Conservation (phyloP, 2,329 filamentous ascomycete species). For the Sphaceloma murrayae region DNA sequence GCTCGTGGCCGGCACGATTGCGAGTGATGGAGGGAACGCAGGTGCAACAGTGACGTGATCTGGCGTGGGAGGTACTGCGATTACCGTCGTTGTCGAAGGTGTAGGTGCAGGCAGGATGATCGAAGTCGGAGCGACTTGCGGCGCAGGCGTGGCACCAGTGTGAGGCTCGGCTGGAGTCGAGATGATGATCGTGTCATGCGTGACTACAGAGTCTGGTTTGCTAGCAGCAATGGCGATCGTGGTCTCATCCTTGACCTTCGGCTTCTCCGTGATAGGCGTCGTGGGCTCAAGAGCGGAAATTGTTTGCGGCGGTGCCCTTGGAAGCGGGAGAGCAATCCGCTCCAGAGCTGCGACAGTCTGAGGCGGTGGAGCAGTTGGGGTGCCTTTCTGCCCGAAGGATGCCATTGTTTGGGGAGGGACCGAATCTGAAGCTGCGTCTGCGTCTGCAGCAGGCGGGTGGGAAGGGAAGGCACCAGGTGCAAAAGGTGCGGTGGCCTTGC, state of each 20-base stretch:
- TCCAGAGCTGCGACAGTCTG: not conserved
- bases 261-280: not conserved
- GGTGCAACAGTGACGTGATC: constrained; percentile 13
- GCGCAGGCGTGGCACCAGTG: constrained; percentile 2
- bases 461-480: not conserved
- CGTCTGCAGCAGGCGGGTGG: not conserved
- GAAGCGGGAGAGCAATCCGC: not conserved
- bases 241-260: not conserved
- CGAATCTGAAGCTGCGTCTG: too few relatives aligned
- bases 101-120: not conserved
- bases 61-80: constrained; percentile 9
- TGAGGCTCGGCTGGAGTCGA: not conserved
- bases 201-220: not conserved
- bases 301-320: not conserved
- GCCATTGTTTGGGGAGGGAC: constrained; percentile 8
- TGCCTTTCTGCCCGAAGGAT: not conserved
- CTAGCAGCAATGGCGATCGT: too few relatives aligned
- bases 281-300: not conserved
- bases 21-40: constrained; percentile 2
- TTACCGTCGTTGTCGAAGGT: constrained; percentile 6
- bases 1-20: not conserved
- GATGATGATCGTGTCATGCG: not conserved
- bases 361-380: not conserved
- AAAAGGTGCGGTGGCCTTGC: too few relatives aligned
- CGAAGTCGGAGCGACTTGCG: constrained; percentile 5